Percentiles rank a stretch among this genome's conserved stretches.
phyloP scores from a whole-genome alignment of 495 filamentous ascomycete species.

The Neurospora sp. region DNA sequence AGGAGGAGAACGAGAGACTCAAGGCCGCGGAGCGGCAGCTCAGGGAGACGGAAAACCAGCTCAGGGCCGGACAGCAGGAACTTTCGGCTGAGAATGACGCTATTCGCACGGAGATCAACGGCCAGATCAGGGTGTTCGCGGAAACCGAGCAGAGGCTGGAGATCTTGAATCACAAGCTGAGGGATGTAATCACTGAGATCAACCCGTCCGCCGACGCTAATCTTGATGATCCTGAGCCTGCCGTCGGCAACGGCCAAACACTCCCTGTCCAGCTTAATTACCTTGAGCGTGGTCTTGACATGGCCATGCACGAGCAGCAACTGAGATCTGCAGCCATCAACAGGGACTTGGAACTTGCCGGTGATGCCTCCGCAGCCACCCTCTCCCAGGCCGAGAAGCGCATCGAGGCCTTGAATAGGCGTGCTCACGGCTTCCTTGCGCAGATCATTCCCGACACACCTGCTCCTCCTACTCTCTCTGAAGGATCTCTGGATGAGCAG shows the following conservation, averaged over 20 bases:
- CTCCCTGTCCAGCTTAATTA: slow-evolving; percentile 32
- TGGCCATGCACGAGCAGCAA: slow-evolving; percentile 21
- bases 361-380: slow-evolving; percentile 7
- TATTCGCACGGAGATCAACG: slow-evolving; percentile 17
- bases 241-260: slow-evolving; percentile 32
- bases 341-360: slow-evolving; percentile 7
- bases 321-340: slow-evolving; percentile 1
- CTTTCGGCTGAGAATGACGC: slow-evolving; percentile 14
- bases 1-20: slow-evolving; percentile 24
- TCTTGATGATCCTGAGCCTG: slow-evolving; percentile 24
- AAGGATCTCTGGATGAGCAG: slow-evolving; percentile 24
- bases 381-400: slow-evolving; percentile 18
- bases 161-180: slow-evolving; percentile 57
- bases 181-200: slow-evolving; percentile 53
- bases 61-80: slow-evolving; percentile 11
- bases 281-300: slow-evolving; percentile 24
- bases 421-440: slow-evolving; percentile 22
- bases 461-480: slow-evolving; percentile 15
- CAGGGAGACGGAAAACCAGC: slow-evolving; percentile 9
- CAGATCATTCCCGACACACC: slow-evolving; percentile 14
- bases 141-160: slow-evolving; percentile 61
- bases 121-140: slow-evolving; percentile 33
- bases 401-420: slow-evolving; percentile 20
- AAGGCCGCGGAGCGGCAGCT: slow-evolving; percentile 5
- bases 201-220: slow-evolving; percentile 37